Conservation (phyloP, 1,139 yeast genomes). For the Pneumocystis canis region DNA sequence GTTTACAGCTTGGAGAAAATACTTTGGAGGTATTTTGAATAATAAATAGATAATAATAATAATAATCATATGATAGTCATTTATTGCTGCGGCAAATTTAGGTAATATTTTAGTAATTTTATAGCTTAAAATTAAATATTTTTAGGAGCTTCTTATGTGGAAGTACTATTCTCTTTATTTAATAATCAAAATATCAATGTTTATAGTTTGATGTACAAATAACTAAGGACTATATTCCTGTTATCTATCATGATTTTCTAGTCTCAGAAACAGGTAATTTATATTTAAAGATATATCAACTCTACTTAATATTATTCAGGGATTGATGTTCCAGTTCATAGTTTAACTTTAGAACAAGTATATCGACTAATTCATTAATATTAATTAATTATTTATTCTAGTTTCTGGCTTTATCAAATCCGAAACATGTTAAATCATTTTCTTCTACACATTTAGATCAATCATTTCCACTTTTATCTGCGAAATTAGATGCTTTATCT, state of each 20-base stretch:
- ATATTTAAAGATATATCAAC: background rate
- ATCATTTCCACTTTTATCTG: background rate
- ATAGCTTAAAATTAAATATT: background rate
- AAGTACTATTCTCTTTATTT: conserved; percentile 20
- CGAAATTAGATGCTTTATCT: background rate
- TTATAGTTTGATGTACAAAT: conserved; percentile 71
- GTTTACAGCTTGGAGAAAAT: conserved; percentile 88
- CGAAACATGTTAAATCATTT: background rate
- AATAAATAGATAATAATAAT: background rate
- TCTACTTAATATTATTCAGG: background rate
- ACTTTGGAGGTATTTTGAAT: conserved; percentile 45
- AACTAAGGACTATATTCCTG: conserved; percentile 87
- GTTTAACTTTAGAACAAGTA: conserved; percentile 65
- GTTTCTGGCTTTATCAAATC: background rate
- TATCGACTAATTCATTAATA: background rate
- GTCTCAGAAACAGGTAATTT: conserved; percentile 75
- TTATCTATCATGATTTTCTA: conserved; percentile 83
- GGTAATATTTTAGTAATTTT: background rate
- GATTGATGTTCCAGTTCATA: conserved; percentile 91
- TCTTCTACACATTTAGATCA: background rate
- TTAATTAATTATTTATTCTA: background rate
- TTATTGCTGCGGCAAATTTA: conserved; percentile 88
- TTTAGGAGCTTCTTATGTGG: conserved; percentile 54
- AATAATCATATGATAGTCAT: conserved; percentile 30
- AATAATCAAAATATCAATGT: background rate